Evolutionary conservation across 768 basidiomycete genomes (phyloP).

Genomic region (Termitomyces sp.): DNA sequence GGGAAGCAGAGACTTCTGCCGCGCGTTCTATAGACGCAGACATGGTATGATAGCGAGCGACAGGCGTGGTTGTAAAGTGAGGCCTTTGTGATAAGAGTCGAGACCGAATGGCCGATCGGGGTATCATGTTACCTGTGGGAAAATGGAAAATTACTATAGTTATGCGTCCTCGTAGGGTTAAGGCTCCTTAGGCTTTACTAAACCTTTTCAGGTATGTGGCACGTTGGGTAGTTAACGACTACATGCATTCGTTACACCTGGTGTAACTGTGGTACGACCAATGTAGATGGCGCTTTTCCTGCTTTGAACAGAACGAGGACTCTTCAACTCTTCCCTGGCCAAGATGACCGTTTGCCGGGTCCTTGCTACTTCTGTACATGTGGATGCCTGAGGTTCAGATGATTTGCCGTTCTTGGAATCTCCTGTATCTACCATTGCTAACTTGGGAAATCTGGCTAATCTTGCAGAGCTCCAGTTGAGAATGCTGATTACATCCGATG

Average conservation of each 20-base stretch:
- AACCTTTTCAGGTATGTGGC: not conserved
- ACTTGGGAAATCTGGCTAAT: not conserved
- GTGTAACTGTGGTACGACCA: not conserved
- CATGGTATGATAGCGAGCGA: conserved; percentile 13
- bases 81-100: not conserved
- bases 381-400: not conserved
- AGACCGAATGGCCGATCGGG: conserved; percentile 3
- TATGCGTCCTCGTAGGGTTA: too few relatives aligned
- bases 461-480: not conserved
- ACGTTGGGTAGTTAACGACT: too few relatives aligned
- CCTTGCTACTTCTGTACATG: not conserved
- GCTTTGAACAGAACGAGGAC: not conserved
- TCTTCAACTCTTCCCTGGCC: not conserved
- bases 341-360: not conserved
- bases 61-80: conserved; percentile 1
- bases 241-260: not conserved
- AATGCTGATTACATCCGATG: not conserved
- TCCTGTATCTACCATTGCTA: not conserved
- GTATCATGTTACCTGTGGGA: conserved; percentile 4
- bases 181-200: not conserved
- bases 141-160: not conserved
- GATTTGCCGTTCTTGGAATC: not conserved
- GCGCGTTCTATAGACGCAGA: conserved; percentile 36
- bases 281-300: not conserved
- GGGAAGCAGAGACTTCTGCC: conserved; percentile 46